Conservation (phyloP, 257 asterid genomes). For the Eustoma russellianum region DNA sequence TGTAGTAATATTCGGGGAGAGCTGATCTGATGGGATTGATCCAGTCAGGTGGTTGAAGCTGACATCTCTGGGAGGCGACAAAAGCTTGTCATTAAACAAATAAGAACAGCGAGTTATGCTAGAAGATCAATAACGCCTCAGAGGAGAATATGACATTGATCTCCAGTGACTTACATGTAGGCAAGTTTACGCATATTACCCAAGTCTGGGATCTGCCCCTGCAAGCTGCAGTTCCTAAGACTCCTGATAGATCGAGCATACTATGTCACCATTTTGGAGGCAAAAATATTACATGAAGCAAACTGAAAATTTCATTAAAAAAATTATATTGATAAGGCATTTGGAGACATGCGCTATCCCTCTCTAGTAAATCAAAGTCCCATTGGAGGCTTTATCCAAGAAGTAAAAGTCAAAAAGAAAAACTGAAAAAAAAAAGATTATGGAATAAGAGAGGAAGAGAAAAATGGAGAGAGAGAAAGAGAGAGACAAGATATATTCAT, state of each 20-base stretch:
- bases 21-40: constrained; percentile 50
- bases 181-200: constrained; percentile 51
- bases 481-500: too few relatives aligned
- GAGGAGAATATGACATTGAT: constrained; percentile 1
- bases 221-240: constrained; percentile 91
- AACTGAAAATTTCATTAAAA: too few relatives aligned
- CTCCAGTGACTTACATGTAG: constrained; percentile 54
- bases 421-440: too few relatives aligned
- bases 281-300: background rate
- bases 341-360: too few relatives aligned
- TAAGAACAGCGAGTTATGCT: too few relatives aligned
- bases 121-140: background rate
- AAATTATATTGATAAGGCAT: too few relatives aligned
- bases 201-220: constrained; percentile 75
- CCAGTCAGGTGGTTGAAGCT: constrained; percentile 74
- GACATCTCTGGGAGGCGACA: constrained; percentile 50
- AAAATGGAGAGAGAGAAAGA: too few relatives aligned
- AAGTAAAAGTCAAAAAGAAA: too few relatives aligned
- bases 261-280: constrained; percentile 6
- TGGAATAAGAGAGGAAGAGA: too few relatives aligned
- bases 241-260: constrained; percentile 54
- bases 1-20: constrained; percentile 63
- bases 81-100: too few relatives aligned
- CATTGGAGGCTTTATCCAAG: too few relatives aligned
- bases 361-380: too few relatives aligned